These are phyloP conservation scores for Athelia sp. DNA, from an alignment of 1,284 basidiomycete species.

Conservation along the genomic window DNA sequence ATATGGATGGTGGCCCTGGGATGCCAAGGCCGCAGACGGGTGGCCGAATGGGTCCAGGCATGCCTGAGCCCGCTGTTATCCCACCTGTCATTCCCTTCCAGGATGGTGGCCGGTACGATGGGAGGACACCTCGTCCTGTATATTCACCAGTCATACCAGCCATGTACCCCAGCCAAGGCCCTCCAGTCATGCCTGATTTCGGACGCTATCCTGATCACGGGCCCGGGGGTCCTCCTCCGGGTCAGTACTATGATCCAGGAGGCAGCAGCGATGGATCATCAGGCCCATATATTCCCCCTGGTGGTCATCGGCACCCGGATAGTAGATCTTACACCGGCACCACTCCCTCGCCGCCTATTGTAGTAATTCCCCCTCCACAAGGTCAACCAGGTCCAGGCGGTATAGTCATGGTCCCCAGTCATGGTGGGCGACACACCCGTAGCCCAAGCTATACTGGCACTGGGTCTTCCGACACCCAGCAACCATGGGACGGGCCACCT, in stretches of 20 bases:
- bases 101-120: not conserved
- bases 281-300: not conserved
- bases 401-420: not conserved
- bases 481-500: not conserved
- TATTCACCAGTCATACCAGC: not conserved
- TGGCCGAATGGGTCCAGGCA: not conserved
- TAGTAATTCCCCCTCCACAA: slow-evolving; percentile 1
- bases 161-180: not conserved
- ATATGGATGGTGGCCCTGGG: not conserved
- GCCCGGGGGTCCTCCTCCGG: not conserved
- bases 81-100: not conserved
- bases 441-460: not conserved
- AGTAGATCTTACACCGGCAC: not conserved
- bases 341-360: not conserved
- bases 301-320: not conserved
- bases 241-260: not conserved
- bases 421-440: not conserved
- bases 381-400: too few species aligned
- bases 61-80: slow-evolving; percentile 10
- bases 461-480: not conserved
- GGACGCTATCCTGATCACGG: not conserved
- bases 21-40: not conserved
- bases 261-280: not conserved
- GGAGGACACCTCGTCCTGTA: not conserved
- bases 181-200: not conserved